Percentiles rank a stretch among this genome's conserved stretches.
These are phyloP conservation scores for Corylus heterophylla DNA, from an alignment of 306 rosid species.

Conservation along the genomic window DNA sequence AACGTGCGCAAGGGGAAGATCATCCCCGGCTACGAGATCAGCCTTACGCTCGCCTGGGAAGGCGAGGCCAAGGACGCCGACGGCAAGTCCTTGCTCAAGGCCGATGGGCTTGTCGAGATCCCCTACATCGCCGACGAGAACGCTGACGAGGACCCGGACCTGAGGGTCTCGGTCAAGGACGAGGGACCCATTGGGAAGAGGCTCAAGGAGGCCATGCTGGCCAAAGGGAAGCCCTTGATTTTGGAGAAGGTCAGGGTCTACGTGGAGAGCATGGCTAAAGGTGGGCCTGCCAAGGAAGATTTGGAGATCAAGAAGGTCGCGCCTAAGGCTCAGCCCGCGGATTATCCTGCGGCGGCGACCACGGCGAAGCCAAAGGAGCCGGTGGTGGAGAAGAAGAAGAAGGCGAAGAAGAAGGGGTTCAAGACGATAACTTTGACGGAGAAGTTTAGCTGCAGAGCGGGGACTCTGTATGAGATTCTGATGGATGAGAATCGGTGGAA, in stretches of 20 bases:
- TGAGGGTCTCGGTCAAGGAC: conserved; percentile 68
- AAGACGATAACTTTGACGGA: conserved; percentile 77
- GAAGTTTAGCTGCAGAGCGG: conserved; percentile 86
- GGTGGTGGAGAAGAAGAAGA: conserved; percentile 33
- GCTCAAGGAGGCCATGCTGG: conserved; percentile 79
- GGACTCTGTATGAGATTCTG: conserved; percentile 75
- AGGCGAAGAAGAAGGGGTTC: conserved; percentile 54
- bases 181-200: conserved; percentile 75
- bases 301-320: conserved; percentile 58
- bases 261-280: conserved; percentile 77
- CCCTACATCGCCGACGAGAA: conserved; percentile 94
- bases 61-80: conserved; percentile 75
- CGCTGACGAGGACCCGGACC: conserved; percentile 94
- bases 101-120: conserved; percentile 76
- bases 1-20: conserved; percentile 89
- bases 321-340: conserved; percentile 33
- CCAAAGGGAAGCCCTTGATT: conserved; percentile 69
- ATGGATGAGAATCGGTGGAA: conserved; percentile 98
- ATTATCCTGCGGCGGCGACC: not conserved
- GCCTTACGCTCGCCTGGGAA: conserved; percentile 65
- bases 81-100: conserved; percentile 59
- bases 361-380: conserved; percentile 18
- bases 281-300: conserved; percentile 90
- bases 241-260: conserved; percentile 76
- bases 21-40: conserved; percentile 91